A percentile compares a stretch with the other conserved stretches of the same genome.
phyloP scores from a whole-genome alignment of 176 grass and related monocot species.

The Paspalum notatum region DNA sequence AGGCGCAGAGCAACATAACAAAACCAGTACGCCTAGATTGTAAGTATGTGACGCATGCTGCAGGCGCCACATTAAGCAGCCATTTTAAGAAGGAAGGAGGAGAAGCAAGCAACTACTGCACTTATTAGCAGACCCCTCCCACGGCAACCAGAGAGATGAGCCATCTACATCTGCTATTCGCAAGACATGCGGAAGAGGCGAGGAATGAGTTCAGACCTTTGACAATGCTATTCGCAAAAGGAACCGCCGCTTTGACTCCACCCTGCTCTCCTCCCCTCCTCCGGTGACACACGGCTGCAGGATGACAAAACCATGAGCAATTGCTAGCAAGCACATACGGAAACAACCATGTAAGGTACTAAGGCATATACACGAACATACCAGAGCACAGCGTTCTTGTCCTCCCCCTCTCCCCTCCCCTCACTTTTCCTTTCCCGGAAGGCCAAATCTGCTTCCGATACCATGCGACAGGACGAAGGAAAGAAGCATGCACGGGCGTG shows the following conservation, averaged over 20 bases:
- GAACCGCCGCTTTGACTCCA: background rate
- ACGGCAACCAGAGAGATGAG: background rate
- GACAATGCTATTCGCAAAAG: background rate
- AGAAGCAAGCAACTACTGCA: background rate
- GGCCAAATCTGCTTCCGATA: background rate
- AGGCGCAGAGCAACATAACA: background rate
- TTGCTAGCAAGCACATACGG: background rate
- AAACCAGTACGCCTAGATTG: background rate
- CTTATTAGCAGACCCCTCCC: background rate
- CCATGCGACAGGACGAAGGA: background rate
- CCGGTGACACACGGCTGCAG: conserved; percentile 8
- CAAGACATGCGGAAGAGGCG: background rate
- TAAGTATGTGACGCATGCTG: background rate
- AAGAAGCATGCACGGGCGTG: too few relatives aligned
- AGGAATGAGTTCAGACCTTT: background rate
- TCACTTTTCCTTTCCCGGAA: background rate
- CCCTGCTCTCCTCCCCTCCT: background rate
- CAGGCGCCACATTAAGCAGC: background rate
- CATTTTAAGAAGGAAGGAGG: background rate
- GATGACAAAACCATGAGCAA: background rate
- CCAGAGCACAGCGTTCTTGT: background rate
- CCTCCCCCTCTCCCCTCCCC: background rate
- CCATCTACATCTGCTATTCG: background rate
- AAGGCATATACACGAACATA: background rate
- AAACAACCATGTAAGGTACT: background rate